Evolutionary conservation across 2,329 filamentous ascomycete genomes (phyloP).

Genomic region (Penicillium frequentans): DNA sequence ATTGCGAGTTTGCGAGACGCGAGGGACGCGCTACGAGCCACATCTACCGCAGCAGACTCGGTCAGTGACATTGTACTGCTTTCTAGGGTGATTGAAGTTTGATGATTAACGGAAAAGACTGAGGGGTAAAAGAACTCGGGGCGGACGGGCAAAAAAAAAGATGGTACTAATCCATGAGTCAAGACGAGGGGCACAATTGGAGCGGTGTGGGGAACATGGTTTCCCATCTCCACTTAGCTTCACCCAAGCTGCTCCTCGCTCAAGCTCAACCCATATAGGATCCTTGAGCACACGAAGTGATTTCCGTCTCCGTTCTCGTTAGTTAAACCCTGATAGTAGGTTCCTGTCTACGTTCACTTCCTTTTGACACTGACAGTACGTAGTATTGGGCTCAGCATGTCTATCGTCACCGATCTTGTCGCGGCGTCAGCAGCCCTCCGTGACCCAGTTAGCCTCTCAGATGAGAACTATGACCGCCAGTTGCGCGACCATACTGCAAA

Average conservation of each 20-base stretch:
- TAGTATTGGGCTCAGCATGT: conserved; percentile 10
- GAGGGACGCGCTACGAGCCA: conserved; percentile 73
- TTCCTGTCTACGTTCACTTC: no score
- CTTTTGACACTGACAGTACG: not conserved
- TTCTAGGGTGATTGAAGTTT: not conserved
- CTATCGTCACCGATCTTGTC: conserved; percentile 11
- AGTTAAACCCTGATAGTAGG: no score
- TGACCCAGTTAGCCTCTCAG: conserved; percentile 30
- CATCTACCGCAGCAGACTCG: conserved; percentile 74
- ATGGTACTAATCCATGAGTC: conserved; percentile 1
- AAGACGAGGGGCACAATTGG: conserved; percentile 8
- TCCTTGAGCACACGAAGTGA: not conserved
- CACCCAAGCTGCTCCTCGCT: not conserved
- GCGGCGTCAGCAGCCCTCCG: conserved; percentile 31
- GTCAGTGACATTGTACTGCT: conserved; percentile 76
- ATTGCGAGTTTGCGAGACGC: conserved; percentile 83
- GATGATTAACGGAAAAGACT: not conserved
- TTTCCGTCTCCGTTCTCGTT: not conserved
- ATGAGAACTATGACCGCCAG: conserved; percentile 46
- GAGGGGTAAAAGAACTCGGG: not conserved
- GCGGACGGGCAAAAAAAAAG: not conserved
- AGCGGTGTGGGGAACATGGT: conserved; percentile 4
- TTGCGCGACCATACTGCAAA: conserved; percentile 40
- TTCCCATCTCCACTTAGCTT: not conserved
- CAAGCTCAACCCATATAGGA: not conserved